Base-by-base conservation (phyloP, 148 eudicot species). In the Cornus suecica region DNA sequence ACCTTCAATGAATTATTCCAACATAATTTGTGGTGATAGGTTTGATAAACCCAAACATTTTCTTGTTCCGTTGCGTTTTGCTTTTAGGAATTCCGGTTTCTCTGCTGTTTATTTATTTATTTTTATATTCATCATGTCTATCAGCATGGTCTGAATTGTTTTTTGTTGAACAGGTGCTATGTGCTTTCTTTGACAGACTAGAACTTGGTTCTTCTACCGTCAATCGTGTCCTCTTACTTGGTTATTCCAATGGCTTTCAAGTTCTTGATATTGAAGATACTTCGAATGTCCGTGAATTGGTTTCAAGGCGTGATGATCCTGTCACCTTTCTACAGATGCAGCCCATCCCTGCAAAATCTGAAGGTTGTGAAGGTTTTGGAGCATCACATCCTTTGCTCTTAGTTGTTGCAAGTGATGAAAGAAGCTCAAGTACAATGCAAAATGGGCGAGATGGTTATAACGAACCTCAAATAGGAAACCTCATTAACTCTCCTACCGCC, bases 241-340 rank as follows among this genome's bases (percentile, higher is more conserved):
- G 99, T 41, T 95, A 95, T 71, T 82, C 83, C 67, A 92, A 91
- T 82, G 99, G 99, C 54, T 95, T 92, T 77, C 99, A 95, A 88
- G 92, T 95, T 34, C 84, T 95, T 72, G 97, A 95, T 84, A 94
- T 95, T 18, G 94, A 91, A 64, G 94, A 95, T 86, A 96, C 97
- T 72, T 90, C 97, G 30, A 85, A 81, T 74, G 87, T 95, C 75
- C 84, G 80, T 78, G 97, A 95, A 85, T 72, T 95, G 74, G 97
- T 95, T 75, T 95, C 99, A 58, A 84, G 79, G 80, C 99, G 97
- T 76, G 99, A 95, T 79, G 94, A 90, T 75, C 90, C 92, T 32
- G 94, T 91, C 79, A 95, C 97, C 34, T 95, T 95, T 80, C 68
- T 95, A 80, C 97, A 92, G 81, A 89, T 95, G 78, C 99, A 87